These are phyloP conservation scores for Pelargonium myrrhifolium DNA, from an alignment of 441 rosid species.

Conservation along the genomic window DNA sequence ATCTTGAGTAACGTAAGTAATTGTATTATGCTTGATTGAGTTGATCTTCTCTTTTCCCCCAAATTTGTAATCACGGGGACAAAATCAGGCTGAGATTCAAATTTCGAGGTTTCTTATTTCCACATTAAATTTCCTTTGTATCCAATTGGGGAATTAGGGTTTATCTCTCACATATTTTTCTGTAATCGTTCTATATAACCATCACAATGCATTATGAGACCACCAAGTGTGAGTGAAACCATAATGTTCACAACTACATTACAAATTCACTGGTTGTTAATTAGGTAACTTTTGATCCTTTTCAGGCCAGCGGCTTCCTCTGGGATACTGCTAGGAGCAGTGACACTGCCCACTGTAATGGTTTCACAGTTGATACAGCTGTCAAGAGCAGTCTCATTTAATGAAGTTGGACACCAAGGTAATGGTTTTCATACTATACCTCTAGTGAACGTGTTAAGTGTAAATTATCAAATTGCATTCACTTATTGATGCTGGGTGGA, in stretches of 20 bases:
- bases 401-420: slow-evolving; percentile 54
- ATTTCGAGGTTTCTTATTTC: slow-evolving; percentile 3
- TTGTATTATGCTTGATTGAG: not conserved
- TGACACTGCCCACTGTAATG: slow-evolving; percentile 72
- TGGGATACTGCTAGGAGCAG: slow-evolving; percentile 77
- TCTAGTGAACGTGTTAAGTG: not conserved
- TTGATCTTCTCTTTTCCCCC: not conserved
- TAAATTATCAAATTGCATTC: not conserved
- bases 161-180: not conserved
- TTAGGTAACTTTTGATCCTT: slow-evolving; percentile 6
- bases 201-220: not conserved
- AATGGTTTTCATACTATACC: slow-evolving; percentile 8
- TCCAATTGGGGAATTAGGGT: not conserved
- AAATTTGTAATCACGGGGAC: not conserved
- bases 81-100: slow-evolving; percentile 1
- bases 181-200: not conserved
- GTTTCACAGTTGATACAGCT: slow-evolving; percentile 69
- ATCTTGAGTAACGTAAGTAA: not conserved
- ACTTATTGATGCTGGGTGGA: not conserved
- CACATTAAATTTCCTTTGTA: not conserved
- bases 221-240: not conserved
- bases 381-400: slow-evolving; percentile 47
- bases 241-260: not conserved
- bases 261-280: not conserved
- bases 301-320: slow-evolving; percentile 81